These are phyloP conservation scores for Begonia fuchsioides DNA, from an alignment of 306 rosid genomes.

Conservation along the genomic window DNA sequence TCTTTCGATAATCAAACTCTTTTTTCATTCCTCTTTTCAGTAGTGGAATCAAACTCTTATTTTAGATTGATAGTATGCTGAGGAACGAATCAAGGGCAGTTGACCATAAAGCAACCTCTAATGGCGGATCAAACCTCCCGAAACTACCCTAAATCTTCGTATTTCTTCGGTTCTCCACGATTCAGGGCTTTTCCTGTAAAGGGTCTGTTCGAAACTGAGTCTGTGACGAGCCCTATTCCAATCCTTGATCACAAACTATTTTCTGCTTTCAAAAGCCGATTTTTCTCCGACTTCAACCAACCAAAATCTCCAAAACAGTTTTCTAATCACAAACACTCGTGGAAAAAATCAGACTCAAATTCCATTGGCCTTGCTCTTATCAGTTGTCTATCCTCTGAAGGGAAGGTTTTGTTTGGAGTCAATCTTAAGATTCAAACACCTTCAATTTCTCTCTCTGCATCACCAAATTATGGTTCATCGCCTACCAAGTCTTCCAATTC, in stretches of 20 bases:
- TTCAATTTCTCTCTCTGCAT: too few relatives aligned
- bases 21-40: too few relatives aligned
- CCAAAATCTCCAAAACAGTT: constrained; percentile 12
- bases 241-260: constrained; percentile 26
- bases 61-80: constrained; percentile 24
- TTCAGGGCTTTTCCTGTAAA: constrained; percentile 37
- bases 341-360: too few relatives aligned
- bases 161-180: constrained; percentile 43
- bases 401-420: constrained; percentile 34
- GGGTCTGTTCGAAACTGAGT: constrained; percentile 29
- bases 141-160: constrained; percentile 17
- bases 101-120: constrained; percentile 43
- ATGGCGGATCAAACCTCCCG: constrained; percentile 59
- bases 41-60: background rate
- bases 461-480: too few relatives aligned
- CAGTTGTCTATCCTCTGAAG: background rate
- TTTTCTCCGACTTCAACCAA: constrained; percentile 12
- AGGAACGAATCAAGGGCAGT: constrained; percentile 65
- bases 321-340: background rate
- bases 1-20: too few relatives aligned
- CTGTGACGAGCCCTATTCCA: constrained; percentile 49
- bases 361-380: background rate
- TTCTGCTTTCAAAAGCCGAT: constrained; percentile 14
- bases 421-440: constrained; percentile 14
- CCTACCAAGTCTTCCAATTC: too few relatives aligned